These are phyloP conservation scores for Aspergillus persii DNA, from an alignment of 2,329 filamentous ascomycete genomes.

Conservation along the genomic window DNA sequence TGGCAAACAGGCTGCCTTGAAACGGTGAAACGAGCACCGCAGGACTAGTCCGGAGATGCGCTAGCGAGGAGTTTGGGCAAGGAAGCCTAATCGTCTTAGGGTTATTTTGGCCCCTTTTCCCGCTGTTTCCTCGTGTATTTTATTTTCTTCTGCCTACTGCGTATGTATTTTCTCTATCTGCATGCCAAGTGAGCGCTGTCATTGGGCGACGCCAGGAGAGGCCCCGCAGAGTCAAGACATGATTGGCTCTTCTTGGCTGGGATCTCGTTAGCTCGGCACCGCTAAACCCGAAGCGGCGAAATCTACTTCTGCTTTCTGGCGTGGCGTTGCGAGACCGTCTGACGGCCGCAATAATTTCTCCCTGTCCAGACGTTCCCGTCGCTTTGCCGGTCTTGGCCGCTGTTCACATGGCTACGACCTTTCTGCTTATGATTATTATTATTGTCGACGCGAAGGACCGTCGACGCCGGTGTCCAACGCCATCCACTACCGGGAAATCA, in stretches of 20 bases:
- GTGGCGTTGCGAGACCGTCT: no score
- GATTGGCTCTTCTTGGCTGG: conserved; percentile 9
- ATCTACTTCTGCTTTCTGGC: background rate
- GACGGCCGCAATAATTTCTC: no score
- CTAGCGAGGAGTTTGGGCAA: background rate
- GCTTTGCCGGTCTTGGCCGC: background rate
- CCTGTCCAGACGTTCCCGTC: background rate
- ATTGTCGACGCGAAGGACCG: background rate
- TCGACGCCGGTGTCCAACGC: background rate
- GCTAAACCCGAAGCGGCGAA: background rate
- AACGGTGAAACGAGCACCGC: background rate
- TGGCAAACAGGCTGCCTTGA: no score
- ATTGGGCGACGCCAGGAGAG: background rate
- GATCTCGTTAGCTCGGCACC: background rate
- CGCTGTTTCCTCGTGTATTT: background rate
- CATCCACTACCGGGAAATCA: background rate
- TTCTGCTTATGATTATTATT: no score
- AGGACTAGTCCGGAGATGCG: no score
- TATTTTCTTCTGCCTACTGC: background rate
- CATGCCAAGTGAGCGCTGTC: background rate
- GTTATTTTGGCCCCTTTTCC: background rate
- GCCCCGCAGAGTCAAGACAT: conserved; percentile 8
- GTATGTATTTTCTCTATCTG: no score
- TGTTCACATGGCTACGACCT: background rate
- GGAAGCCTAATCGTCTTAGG: background rate